Conservation (phyloP, 257 asterid genomes). For the Oldenlandia corymbosa region DNA sequence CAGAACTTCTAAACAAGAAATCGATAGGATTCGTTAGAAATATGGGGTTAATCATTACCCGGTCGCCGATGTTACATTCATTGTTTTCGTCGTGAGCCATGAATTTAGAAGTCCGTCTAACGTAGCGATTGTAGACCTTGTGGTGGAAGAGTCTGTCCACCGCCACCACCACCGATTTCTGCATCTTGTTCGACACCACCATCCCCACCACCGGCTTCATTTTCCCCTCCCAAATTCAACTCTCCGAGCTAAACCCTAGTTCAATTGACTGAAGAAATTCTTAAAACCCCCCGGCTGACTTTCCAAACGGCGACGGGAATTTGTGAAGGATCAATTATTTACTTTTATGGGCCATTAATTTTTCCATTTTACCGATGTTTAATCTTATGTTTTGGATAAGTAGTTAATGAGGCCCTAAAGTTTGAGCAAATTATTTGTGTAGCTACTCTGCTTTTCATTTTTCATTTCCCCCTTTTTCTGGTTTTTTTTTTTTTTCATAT, state of each 20-base stretch:
- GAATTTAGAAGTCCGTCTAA: slow-evolving; percentile 86
- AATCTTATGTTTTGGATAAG: no score
- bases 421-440: no score
- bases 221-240: not conserved
- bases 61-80: slow-evolving; percentile 73
- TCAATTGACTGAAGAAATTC: no score
- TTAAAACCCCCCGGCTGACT: no score
- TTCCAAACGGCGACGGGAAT: no score
- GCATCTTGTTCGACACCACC: slow-evolving; percentile 84
- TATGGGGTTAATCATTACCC: slow-evolving; percentile 35
- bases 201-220: slow-evolving; percentile 85
- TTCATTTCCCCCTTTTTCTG: no score
- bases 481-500: no score
- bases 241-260: not conserved
- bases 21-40: not conserved
- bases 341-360: no score
- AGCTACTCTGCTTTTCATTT: no score
- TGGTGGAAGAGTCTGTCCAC: slow-evolving; percentile 79
- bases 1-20: not conserved
- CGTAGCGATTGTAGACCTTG: slow-evolving; percentile 75
- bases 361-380: no score
- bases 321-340: no score
- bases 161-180: slow-evolving; percentile 93
- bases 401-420: no score
- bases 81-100: slow-evolving; percentile 86